phyloP scores from a whole-genome alignment of 2,329 filamentous ascomycete genomes.

The Pseudogymnoascus sp. region DNA sequence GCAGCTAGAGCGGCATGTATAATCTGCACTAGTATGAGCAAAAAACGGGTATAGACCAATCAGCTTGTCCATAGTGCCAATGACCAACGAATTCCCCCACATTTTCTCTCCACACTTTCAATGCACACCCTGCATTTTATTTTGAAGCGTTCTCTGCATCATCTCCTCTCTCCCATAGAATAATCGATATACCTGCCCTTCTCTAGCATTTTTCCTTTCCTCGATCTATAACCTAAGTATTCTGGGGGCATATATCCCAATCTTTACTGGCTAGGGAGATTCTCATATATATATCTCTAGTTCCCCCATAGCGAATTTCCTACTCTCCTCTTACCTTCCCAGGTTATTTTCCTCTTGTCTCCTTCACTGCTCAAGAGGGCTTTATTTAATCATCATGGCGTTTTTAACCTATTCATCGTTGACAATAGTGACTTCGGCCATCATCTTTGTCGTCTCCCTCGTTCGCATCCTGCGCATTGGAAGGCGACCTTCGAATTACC shows the following conservation, averaged over 20 bases:
- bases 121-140: not conserved
- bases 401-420: not conserved
- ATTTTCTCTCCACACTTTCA: not conserved
- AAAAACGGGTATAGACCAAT: not conserved
- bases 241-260: not conserved
- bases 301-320: not conserved
- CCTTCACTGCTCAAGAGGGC: constrained; percentile 11
- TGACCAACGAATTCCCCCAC: not conserved
- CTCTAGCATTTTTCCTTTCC: not conserved
- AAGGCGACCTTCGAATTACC: constrained; percentile 12
- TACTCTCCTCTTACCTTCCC: not conserved
- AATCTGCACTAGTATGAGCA: not conserved
- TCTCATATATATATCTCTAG: not conserved
- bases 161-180: not conserved
- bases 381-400: not conserved
- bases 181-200: not conserved
- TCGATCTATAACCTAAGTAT: not conserved
- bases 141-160: not conserved
- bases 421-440: not conserved
- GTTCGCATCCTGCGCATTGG: constrained; percentile 47
- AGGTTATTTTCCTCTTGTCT: constrained; percentile 15
- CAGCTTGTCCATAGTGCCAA: not conserved
- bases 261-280: not conserved
- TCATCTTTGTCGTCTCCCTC: constrained; percentile 51
- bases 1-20: not conserved